Conservation (phyloP, 2,329 filamentous ascomycete species). For the Capronia americana region DNA sequence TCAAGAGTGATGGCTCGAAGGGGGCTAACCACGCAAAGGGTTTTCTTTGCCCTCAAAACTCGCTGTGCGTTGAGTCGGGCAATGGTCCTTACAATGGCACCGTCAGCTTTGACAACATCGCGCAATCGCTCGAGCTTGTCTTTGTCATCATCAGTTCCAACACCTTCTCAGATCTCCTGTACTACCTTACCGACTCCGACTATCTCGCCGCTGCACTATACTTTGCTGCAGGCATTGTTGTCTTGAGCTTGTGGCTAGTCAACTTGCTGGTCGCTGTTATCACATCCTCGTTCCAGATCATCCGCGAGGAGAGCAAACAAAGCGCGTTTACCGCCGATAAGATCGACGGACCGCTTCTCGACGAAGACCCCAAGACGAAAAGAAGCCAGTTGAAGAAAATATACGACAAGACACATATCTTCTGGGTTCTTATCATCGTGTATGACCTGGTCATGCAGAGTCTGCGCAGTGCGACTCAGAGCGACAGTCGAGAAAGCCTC, state of each 20-base stretch:
- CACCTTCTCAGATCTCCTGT: conserved; percentile 93
- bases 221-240: conserved; percentile 75
- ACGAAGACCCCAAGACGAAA: conserved; percentile 43
- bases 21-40: conserved; percentile 72
- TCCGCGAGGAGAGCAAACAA: conserved; percentile 91
- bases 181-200: conserved; percentile 89
- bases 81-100: conserved; percentile 82
- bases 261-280: conserved; percentile 96
- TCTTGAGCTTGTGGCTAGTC: conserved; percentile 94
- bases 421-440: conserved; percentile 83
- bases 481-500: conserved; percentile 62
- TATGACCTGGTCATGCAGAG: conserved; percentile 81
- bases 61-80: conserved; percentile 76
- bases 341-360: conserved; percentile 50
- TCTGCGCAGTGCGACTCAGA: conserved; percentile 78
- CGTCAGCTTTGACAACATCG: conserved; percentile 92
- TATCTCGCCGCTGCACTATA: conserved; percentile 85
- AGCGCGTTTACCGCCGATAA: conserved; percentile 88
- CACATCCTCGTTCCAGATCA: conserved; percentile 97
- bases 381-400: conserved; percentile 64
- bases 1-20: conserved; percentile 60
- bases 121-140: conserved; percentile 88
- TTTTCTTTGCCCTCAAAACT: conserved; percentile 83
- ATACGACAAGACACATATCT: conserved; percentile 73
- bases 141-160: conserved; percentile 99